phyloP scores from a whole-genome alignment of 192 early-diverging fungal species.

The Dispira parvispora region DNA sequence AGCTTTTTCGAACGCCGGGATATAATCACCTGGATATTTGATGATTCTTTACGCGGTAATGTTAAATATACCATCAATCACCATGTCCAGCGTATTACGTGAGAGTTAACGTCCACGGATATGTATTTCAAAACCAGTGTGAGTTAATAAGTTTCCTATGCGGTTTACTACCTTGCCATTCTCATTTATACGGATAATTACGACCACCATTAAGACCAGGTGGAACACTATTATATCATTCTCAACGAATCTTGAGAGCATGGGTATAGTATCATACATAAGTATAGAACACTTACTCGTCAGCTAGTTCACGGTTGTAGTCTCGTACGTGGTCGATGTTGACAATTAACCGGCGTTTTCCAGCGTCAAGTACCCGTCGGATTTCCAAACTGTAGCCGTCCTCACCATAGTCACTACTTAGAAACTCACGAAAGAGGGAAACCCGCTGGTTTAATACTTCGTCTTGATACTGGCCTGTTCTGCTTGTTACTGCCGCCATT shows the following conservation, averaged over 20 bases:
- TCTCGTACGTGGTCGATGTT: constrained; percentile 78
- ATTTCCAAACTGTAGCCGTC: constrained; percentile 35
- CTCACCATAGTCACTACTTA: constrained; percentile 34
- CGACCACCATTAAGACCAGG: too few relatives aligned
- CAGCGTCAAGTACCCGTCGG: constrained; percentile 23
- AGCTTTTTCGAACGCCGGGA: constrained; percentile 45
- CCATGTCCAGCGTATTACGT: too few relatives aligned
- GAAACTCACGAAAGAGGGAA: constrained; percentile 19
- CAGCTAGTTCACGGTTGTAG: constrained; percentile 51
- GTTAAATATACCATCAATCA: too few relatives aligned
- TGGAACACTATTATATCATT: too few relatives aligned
- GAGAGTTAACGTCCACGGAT: too few relatives aligned
- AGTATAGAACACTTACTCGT: constrained; percentile 25
- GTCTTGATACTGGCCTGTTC: not conserved
- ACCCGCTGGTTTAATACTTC: constrained; percentile 9
- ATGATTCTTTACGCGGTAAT: constrained; percentile 3
- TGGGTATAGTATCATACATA: too few relatives aligned
- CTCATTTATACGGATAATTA: too few relatives aligned
- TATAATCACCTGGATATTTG: constrained; percentile 30
- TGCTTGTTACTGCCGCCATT: not conserved
- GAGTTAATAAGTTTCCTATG: too few relatives aligned
- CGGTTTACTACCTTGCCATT: too few relatives aligned
- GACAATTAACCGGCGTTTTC: constrained; percentile 54
- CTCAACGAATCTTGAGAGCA: not conserved
- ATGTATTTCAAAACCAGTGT: too few relatives aligned